A percentile compares a stretch with the other conserved stretches of the same genome.
These are phyloP conservation scores for Pisolithus thermaeus DNA, from an alignment of 1,284 basidiomycete genomes.

Conservation along the genomic window DNA sequence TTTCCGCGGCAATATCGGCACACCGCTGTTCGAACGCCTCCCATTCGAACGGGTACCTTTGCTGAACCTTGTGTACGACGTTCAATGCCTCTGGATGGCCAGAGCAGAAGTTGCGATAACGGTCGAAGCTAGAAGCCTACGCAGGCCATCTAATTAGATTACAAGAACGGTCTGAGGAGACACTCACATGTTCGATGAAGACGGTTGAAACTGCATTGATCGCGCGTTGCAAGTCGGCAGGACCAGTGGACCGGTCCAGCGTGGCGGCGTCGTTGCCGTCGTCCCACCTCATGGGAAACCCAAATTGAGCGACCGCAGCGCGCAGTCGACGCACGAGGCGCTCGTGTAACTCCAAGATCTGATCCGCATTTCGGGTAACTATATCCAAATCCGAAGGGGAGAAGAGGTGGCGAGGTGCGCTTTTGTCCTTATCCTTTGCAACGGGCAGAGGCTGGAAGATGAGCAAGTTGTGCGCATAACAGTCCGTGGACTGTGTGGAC, in stretches of 20 bases:
- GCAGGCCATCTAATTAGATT: slow-evolving; percentile 8
- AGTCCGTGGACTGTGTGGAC: slow-evolving; percentile 6
- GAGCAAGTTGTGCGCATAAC: slow-evolving; percentile 1
- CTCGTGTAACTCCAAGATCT: slow-evolving; percentile 73
- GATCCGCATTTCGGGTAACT: slow-evolving; percentile 67
- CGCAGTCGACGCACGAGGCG: slow-evolving; percentile 58
- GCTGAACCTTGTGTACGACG: slow-evolving; percentile 59
- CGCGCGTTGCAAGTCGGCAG: slow-evolving; percentile 31
- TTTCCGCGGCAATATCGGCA: slow-evolving; percentile 42
- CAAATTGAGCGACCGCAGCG: slow-evolving; percentile 49
- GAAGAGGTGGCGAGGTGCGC: slow-evolving; percentile 41
- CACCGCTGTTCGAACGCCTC: slow-evolving; percentile 77
- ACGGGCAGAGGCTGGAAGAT: slow-evolving; percentile 3
- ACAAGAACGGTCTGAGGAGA: neutral
- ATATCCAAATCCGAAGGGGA: slow-evolving; percentile 48
- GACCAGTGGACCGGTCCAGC: slow-evolving; percentile 4
- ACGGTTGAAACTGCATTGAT: slow-evolving; percentile 54
- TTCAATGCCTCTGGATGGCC: slow-evolving; percentile 77
- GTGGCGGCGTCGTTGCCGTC: slow-evolving; percentile 12
- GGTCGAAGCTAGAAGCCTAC: slow-evolving; percentile 69
- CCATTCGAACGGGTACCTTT: slow-evolving; percentile 65
- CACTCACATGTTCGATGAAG: slow-evolving; percentile 61
- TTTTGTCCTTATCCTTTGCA: slow-evolving; percentile 34
- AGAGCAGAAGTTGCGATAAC: slow-evolving; percentile 81
- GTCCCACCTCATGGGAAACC: slow-evolving; percentile 34